These are phyloP conservation scores for Collybiopsis confluens DNA, from an alignment of 768 basidiomycete genomes.

Conservation along the genomic window DNA sequence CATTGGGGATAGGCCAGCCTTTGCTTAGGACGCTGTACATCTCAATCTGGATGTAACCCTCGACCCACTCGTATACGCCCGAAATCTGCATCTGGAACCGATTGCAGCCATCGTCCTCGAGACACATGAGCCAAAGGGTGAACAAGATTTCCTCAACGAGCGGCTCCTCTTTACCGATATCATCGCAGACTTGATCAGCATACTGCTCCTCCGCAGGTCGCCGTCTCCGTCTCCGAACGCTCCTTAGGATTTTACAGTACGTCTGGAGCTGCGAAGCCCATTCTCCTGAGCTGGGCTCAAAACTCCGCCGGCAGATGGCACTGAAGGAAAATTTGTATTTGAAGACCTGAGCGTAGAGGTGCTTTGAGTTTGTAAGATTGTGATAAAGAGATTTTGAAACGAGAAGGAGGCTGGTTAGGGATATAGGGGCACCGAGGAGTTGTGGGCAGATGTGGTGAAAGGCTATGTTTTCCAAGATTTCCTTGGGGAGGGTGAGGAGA, in stretches of 20 bases:
- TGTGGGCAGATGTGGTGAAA: constrained; percentile 38
- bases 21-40: constrained; percentile 37
- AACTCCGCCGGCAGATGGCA: constrained; percentile 47
- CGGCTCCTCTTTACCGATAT: constrained; percentile 23
- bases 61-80: constrained; percentile 42
- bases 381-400: constrained; percentile 36
- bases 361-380: constrained; percentile 26
- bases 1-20: constrained; percentile 58
- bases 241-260: constrained; percentile 35
- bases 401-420: constrained; percentile 45
- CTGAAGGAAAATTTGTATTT: constrained; percentile 50
- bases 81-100: constrained; percentile 50
- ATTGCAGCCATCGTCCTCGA: constrained; percentile 69
- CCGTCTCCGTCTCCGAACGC: constrained; percentile 28
- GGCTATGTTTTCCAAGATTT: constrained; percentile 45
- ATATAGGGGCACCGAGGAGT: constrained; percentile 41
- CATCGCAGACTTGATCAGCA: constrained; percentile 19
- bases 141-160: constrained; percentile 33
- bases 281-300: constrained; percentile 29
- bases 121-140: constrained; percentile 49
- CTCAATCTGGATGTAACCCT: constrained; percentile 38
- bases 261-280: constrained; percentile 31
- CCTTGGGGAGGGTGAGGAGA: constrained; percentile 37
- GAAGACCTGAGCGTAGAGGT: constrained; percentile 54
- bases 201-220: constrained; percentile 21